Conservation (phyloP, 2,329 filamentous ascomycete genomes). For the Teratosphaeria destructans region DNA sequence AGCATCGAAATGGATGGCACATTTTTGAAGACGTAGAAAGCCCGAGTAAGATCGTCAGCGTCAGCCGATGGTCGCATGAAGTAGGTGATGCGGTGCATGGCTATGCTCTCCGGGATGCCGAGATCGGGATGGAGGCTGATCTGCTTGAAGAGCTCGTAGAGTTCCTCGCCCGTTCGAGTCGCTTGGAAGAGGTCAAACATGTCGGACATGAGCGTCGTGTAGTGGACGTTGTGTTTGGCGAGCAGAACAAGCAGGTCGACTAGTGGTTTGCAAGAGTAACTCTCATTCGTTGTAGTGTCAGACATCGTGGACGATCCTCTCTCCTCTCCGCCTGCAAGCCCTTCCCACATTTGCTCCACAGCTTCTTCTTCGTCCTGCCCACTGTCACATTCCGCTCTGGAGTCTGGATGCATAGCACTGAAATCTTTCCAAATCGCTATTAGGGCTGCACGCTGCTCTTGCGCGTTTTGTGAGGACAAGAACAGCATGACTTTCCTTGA, state of each 20-base stretch:
- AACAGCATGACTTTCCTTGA: not conserved
- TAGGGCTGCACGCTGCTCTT: not conserved
- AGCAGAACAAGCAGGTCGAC: constrained; percentile 1
- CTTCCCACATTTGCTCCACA: not conserved
- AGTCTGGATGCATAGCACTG: not conserved
- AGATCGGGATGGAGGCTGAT: not conserved
- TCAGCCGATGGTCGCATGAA: constrained; percentile 6
- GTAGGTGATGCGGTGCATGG: constrained; percentile 9
- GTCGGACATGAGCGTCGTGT: constrained; percentile 1
- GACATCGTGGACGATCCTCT: not conserved
- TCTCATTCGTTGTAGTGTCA: not conserved
- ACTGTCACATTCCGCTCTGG: not conserved
- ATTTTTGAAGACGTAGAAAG: constrained; percentile 12
- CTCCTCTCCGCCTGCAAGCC: not conserved
- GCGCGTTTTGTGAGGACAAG: not conserved
- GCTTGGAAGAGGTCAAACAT: constrained; percentile 7
- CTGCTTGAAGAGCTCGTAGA: constrained; percentile 2
- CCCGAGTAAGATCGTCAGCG: constrained; percentile 2
- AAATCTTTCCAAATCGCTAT: not conserved
- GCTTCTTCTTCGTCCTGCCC: not conserved
- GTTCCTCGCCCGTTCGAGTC: not conserved
- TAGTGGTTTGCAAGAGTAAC: constrained; percentile 2
- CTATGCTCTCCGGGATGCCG: constrained; percentile 6
- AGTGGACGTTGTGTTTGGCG: constrained; percentile 1
- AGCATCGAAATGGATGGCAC: constrained; percentile 10